Conservation (phyloP, 1,284 basidiomycete genomes). For the Mycena sp. region DNA sequence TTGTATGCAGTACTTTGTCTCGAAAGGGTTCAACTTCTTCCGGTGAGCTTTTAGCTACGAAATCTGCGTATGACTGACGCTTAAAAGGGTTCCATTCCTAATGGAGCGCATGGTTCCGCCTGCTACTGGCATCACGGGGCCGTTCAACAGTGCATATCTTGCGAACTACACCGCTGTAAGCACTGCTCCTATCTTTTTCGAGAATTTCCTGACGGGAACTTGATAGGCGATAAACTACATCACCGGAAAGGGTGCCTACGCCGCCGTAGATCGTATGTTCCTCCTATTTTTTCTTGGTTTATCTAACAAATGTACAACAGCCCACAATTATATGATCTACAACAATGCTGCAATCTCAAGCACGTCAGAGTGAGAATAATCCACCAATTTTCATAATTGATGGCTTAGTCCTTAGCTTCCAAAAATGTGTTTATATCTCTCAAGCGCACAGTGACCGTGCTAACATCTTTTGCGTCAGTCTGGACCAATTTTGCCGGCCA, state of each 20-base stretch:
- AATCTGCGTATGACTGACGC: constrained; percentile 12
- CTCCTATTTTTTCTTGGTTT: not conserved
- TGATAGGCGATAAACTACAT: constrained; percentile 65
- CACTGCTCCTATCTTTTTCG: not conserved
- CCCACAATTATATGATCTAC: constrained; percentile 71
- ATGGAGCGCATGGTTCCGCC: constrained; percentile 66
- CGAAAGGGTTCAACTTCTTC: constrained; percentile 70
- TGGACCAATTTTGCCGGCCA: constrained; percentile 64
- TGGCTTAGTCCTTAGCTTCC: constrained; percentile 49
- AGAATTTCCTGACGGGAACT: no score
- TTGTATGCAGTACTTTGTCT: constrained; percentile 54
- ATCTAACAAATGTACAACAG: constrained; percentile 44
- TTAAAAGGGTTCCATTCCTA: constrained; percentile 58
- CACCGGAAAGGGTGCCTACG: constrained; percentile 66
- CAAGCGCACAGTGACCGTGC: constrained; percentile 23
- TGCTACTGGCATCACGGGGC: constrained; percentile 59
- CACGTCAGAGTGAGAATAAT: constrained; percentile 52
- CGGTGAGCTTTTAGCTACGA: constrained; percentile 30
- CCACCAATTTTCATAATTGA: constrained; percentile 9
- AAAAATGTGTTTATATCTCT: constrained; percentile 45
- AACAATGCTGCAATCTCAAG: constrained; percentile 59
- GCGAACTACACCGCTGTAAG: constrained; percentile 56
- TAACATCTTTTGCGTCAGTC: constrained; percentile 41
- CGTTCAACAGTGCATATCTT: constrained; percentile 64
- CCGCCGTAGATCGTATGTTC: constrained; percentile 62